phyloP scores from a whole-genome alignment of 163 green algal genomes.

The Scenedesmus sp. region DNA sequence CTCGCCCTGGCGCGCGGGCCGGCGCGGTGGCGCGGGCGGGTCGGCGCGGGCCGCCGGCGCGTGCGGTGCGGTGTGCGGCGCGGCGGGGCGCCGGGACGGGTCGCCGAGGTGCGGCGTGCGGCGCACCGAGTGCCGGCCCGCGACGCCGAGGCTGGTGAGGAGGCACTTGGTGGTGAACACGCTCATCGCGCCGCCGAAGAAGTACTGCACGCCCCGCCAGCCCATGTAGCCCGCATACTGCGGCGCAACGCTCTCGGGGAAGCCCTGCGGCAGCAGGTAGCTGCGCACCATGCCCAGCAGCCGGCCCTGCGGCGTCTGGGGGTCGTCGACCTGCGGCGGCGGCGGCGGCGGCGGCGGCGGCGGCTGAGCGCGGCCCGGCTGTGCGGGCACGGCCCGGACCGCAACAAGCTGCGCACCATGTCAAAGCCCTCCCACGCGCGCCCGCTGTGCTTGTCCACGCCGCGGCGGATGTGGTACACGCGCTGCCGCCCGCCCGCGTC shows the following conservation, averaged over 20 bases:
- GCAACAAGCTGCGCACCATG: conserved; percentile 44
- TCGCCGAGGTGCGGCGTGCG: neutral
- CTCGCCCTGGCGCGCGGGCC: conserved; percentile 48
- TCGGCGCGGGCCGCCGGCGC: neutral
- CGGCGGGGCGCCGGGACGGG: too few relatives aligned
- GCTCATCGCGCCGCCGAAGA: conserved; percentile 77
- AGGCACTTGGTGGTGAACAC: conserved; percentile 85
- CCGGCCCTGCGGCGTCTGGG: conserved; percentile 55
- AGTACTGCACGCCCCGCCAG: conserved; percentile 82
- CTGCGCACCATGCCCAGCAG: conserved; percentile 51
- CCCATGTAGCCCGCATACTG: conserved; percentile 84
- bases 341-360: too few relatives aligned
- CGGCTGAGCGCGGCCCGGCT: too few relatives aligned
- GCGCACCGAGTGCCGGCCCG: conserved; percentile 55
- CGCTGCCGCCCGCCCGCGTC: conserved; percentile 52
- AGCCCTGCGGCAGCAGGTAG: conserved; percentile 76
- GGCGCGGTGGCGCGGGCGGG: neutral
- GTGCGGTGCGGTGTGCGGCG: neutral
- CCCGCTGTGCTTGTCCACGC: neutral
- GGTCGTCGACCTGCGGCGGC: conserved; percentile 52
- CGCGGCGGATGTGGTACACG: conserved; percentile 54
- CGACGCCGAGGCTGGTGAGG: conserved; percentile 76
- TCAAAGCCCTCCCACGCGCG: conserved; percentile 51
- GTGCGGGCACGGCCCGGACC: too few relatives aligned
- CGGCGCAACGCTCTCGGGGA: conserved; percentile 75